Percentiles rank a stretch among this genome's conserved stretches.
These are phyloP conservation scores for Athelia psychrophila DNA, from an alignment of 1,284 basidiomycete genomes.

Conservation along the genomic window DNA sequence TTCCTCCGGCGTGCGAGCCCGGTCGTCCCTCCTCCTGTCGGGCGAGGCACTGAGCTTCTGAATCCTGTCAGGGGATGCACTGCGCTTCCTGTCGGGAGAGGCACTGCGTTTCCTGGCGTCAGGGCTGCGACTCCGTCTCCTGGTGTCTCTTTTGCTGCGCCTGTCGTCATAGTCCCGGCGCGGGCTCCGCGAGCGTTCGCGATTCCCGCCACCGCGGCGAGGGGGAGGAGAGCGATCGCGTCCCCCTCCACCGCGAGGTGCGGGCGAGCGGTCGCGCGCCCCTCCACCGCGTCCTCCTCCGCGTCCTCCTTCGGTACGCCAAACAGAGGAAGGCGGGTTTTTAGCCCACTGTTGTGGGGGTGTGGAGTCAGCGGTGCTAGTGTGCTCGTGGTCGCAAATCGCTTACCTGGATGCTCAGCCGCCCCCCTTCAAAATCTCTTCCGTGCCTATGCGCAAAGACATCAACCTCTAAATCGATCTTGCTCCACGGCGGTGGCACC, in stretches of 20 bases:
- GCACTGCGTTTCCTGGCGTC: constrained; percentile 19
- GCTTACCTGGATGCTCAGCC: constrained; percentile 75
- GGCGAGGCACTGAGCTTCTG: constrained; percentile 45
- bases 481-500: constrained; percentile 26
- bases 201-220: constrained; percentile 33
- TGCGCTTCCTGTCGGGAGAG: constrained; percentile 43
- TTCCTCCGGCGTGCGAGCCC: constrained; percentile 46
- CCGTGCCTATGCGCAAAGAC: constrained; percentile 66
- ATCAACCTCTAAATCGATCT: constrained; percentile 4
- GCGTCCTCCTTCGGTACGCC: constrained; percentile 72
- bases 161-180: constrained; percentile 19
- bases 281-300: neutral
- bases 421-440: constrained; percentile 76
- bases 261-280: neutral
- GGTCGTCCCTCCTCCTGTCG: constrained; percentile 45
- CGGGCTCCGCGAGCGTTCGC: constrained; percentile 42
- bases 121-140: constrained; percentile 12
- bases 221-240: constrained; percentile 45
- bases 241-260: neutral
- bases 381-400: constrained; percentile 11
- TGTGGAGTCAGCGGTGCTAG: neutral
- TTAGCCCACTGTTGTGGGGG: constrained; percentile 74
- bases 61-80: constrained; percentile 41
- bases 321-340: constrained; percentile 83
- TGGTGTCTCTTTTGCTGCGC: constrained; percentile 29